These are phyloP conservation scores for Neurospora africana DNA, from an alignment of 495 filamentous ascomycete genomes.

Conservation along the genomic window DNA sequence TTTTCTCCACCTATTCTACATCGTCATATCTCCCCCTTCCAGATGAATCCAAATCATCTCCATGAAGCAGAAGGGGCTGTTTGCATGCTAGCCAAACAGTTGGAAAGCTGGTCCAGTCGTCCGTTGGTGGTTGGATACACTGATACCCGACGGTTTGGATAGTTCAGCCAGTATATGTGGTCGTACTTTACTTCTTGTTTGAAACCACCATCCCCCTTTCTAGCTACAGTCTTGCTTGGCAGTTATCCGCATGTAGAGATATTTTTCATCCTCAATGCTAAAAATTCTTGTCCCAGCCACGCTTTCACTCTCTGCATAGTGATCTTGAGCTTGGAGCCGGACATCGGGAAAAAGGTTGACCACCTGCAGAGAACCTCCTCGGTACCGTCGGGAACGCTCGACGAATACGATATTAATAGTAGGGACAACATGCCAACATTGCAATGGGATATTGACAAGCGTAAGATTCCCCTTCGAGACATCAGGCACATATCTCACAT, in stretches of 20 bases:
- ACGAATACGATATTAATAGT: background rate
- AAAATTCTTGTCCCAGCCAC: background rate
- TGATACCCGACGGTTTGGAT: background rate
- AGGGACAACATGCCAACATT: background rate
- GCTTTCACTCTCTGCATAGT: background rate
- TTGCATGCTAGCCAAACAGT: background rate
- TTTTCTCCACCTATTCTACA: background rate
- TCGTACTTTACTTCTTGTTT: background rate
- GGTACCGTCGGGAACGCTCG: background rate
- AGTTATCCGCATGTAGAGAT: background rate
- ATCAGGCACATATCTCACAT: background rate
- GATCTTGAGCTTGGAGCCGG: background rate
- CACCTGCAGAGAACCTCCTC: background rate
- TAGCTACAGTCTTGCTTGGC: background rate
- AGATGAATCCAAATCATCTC: background rate
- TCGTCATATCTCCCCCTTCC: background rate
- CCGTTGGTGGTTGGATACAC: background rate
- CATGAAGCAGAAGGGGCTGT: background rate
- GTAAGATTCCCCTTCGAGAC: background rate
- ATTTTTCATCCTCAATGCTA: background rate
- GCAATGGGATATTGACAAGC: background rate
- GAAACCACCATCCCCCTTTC: background rate
- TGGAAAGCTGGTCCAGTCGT: background rate
- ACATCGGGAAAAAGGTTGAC: background rate
- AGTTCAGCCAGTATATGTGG: background rate